Percentiles rank a stretch among this genome's conserved stretches.
phyloP scores from a whole-genome alignment of 331 rosid genomes.

The Saraca asoca region DNA sequence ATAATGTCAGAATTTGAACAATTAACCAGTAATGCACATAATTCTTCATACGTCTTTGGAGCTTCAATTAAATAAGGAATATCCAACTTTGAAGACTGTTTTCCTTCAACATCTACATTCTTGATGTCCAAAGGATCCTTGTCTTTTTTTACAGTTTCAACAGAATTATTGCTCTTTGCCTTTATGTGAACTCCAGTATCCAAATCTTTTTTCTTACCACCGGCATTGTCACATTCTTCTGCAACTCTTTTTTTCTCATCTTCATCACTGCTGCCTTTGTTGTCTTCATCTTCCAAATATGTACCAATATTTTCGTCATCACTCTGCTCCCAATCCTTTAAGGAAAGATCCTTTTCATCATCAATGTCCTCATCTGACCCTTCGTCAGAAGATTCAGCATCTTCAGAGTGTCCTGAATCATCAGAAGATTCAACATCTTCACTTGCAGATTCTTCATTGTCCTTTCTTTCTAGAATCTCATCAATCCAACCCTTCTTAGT shows the following conservation, averaged over 20 bases:
- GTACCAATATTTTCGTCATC: constrained; percentile 69
- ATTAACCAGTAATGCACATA: constrained; percentile 56
- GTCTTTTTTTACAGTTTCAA: constrained; percentile 41
- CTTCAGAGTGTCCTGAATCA: constrained; percentile 58
- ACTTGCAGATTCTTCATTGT: constrained; percentile 55
- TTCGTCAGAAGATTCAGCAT: constrained; percentile 37
- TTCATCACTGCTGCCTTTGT: constrained; percentile 38
- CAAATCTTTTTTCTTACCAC: constrained; percentile 33
- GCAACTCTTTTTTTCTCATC: constrained; percentile 23
- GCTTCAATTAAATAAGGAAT: constrained; percentile 89
- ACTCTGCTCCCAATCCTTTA: constrained; percentile 94
- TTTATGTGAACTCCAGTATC: constrained; percentile 28
- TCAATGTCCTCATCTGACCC: constrained; percentile 59
- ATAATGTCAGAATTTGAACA: constrained; percentile 57
- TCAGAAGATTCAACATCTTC: constrained; percentile 63
- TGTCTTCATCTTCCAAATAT: constrained; percentile 51
- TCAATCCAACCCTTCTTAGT: constrained; percentile 83
- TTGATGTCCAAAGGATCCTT: constrained; percentile 42
- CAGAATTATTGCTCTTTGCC: constrained; percentile 34
- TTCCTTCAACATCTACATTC: constrained; percentile 47
- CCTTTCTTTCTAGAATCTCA: constrained; percentile 66
- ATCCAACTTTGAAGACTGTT: constrained; percentile 47
- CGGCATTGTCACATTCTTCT: constrained; percentile 35
- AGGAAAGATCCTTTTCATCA: constrained; percentile 44
- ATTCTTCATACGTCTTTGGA: constrained; percentile 74